Conservation (phyloP, 768 basidiomycete species). For the Phaeotremella skinneri region DNA sequence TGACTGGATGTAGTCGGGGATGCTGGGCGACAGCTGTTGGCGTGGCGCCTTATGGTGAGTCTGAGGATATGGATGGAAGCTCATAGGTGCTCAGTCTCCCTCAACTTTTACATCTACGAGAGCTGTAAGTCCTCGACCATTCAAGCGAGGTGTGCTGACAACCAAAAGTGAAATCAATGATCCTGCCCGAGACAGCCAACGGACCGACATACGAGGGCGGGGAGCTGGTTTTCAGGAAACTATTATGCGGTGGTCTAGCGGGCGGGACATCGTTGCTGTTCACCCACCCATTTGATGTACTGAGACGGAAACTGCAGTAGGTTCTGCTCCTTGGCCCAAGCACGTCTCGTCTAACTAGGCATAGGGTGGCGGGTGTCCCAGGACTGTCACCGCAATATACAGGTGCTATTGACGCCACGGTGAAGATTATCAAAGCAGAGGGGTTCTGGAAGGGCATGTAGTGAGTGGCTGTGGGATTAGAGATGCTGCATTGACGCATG, state of each 20-base stretch:
- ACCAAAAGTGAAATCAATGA: constrained; percentile 25
- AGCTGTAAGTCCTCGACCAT: constrained; percentile 60
- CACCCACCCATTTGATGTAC: constrained; percentile 93
- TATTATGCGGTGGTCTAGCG: constrained; percentile 81
- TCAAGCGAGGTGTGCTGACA: neutral
- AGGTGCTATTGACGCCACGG: constrained; percentile 76
- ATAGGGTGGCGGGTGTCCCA: constrained; percentile 22
- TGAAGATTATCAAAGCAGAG: constrained; percentile 67
- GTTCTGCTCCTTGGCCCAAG: constrained; percentile 61
- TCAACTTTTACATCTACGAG: constrained; percentile 95
- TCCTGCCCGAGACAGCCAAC: constrained; percentile 23
- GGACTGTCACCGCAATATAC: constrained; percentile 61
- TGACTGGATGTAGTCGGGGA: constrained; percentile 28
- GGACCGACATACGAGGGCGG: constrained; percentile 14
- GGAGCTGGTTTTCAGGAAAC: constrained; percentile 55
- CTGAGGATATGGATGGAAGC: constrained; percentile 2
- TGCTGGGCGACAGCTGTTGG: constrained; percentile 57
- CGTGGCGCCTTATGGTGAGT: constrained; percentile 67
- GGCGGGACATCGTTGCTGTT: constrained; percentile 86
- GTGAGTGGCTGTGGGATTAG: constrained; percentile 27
- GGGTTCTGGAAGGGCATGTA: constrained; percentile 57
- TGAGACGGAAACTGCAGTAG: constrained; percentile 87
- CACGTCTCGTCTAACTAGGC: constrained; percentile 57
- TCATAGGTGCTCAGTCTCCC: constrained; percentile 53
- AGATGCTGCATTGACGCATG: constrained; percentile 1